Evolutionary conservation across 192 early-diverging fungal species (phyloP).

Genomic region (Gonapodya prolifera): DNA sequence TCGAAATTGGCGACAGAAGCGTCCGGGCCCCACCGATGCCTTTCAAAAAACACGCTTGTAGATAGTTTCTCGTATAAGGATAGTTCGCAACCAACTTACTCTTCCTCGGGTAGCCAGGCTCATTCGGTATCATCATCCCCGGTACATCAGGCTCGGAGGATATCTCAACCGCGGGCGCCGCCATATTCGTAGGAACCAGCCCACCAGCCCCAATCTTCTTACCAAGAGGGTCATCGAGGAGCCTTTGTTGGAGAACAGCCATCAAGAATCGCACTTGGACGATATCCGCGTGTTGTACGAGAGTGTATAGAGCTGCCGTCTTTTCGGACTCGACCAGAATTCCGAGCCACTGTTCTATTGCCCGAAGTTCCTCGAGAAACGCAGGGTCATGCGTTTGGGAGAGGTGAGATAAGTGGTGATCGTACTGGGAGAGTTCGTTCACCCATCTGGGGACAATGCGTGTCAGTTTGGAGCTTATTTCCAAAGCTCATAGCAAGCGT

Average conservation of each 20-base stretch:
- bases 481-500: too few species aligned
- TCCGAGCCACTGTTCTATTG: constrained; percentile 91
- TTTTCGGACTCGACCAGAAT: constrained; percentile 81
- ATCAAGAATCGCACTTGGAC: constrained; percentile 93
- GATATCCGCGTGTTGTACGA: constrained; percentile 78
- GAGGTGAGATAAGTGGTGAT: background rate
- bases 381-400: constrained; percentile 37
- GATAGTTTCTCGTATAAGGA: too few species aligned
- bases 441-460: background rate
- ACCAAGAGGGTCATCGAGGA: constrained; percentile 65
- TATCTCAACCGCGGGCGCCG: background rate
- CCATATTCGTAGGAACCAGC: background rate
- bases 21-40: background rate
- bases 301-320: constrained; percentile 81
- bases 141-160: background rate
- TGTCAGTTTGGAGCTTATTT: too few species aligned
- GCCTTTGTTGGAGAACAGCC: constrained; percentile 84
- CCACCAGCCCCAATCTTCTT: constrained; percentile 8
- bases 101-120: background rate
- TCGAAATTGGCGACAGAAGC: background rate
- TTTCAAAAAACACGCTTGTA: too few species aligned
- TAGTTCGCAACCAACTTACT: too few species aligned
- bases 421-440: background rate
- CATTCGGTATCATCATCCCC: background rate
- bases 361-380: constrained; percentile 80